Evolutionary conservation across 2,329 filamentous ascomycete genomes (phyloP).

Genomic region (Colletotrichum neosansevieriae): DNA sequence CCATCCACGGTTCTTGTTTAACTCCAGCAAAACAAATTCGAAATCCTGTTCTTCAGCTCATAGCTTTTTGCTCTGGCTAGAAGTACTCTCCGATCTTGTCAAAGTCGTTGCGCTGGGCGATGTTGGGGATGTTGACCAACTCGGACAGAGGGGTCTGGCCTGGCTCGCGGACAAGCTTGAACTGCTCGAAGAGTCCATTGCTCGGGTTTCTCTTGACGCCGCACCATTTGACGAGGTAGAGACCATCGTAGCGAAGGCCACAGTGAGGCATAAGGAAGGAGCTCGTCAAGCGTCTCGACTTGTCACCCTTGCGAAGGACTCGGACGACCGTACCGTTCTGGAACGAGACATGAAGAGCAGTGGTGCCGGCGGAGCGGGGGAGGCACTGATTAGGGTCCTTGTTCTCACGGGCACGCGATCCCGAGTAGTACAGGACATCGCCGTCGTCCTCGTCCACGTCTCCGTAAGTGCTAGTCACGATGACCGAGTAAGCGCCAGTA

Average conservation of each 20-base stretch:
- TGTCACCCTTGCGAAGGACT: slow-evolving; percentile 46
- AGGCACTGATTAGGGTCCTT: slow-evolving; percentile 18
- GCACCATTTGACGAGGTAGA: slow-evolving; percentile 46
- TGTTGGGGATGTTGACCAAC: neutral
- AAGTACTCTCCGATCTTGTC: neutral
- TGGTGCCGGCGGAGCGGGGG: slow-evolving; percentile 35
- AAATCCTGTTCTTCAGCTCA: no score
- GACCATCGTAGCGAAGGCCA: slow-evolving; percentile 53
- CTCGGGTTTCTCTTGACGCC: slow-evolving; percentile 30
- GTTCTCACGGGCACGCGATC: slow-evolving; percentile 35
- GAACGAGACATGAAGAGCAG: slow-evolving; percentile 42
- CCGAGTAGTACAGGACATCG: slow-evolving; percentile 45
- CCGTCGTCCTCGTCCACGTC: slow-evolving; percentile 45
- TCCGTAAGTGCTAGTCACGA: slow-evolving; percentile 56
- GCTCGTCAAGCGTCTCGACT: neutral
- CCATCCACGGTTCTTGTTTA: no score
- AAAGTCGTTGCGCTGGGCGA: slow-evolving; percentile 6
- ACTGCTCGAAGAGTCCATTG: slow-evolving; percentile 41
- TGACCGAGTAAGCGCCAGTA: slow-evolving; percentile 65
- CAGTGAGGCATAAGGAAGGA: slow-evolving; percentile 39
- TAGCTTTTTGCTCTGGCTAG: no score
- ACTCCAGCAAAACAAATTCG: no score
- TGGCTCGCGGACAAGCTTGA: slow-evolving; percentile 20
- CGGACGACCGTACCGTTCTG: slow-evolving; percentile 43
- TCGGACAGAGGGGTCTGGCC: slow-evolving; percentile 32